These are phyloP conservation scores for Pezizomycotina sp. DNA, from an alignment of 2,329 filamentous ascomycete genomes.

Conservation along the genomic window DNA sequence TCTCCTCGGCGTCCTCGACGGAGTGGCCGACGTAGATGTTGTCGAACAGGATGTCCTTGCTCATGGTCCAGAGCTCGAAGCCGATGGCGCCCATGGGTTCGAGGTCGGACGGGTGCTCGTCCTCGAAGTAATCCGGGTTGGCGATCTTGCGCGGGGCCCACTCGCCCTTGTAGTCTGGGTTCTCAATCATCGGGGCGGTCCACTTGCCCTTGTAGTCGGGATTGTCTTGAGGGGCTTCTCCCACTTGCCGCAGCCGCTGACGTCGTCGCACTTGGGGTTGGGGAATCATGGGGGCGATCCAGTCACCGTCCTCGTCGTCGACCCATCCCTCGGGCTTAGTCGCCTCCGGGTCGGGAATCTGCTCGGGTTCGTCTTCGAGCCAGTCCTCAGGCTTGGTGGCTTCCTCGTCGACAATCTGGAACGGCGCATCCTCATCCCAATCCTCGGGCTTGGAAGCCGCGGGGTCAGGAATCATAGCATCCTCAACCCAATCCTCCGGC, in stretches of 20 bases:
- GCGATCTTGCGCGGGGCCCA: constrained; percentile 93
- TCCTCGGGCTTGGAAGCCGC: constrained; percentile 93
- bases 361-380: constrained; percentile 75
- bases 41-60: constrained; percentile 95
- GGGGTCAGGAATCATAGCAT: constrained; percentile 77
- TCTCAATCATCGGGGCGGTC: constrained; percentile 81
- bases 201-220: constrained; percentile 98
- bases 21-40: constrained; percentile 99
- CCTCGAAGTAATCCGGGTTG: constrained; percentile 93
- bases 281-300: constrained; percentile 71
- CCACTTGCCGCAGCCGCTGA: constrained; percentile 88
- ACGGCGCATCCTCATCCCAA: constrained; percentile 97
- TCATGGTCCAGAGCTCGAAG: constrained; percentile 99
- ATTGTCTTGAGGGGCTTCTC: constrained; percentile 82
- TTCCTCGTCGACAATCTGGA: constrained; percentile 85
- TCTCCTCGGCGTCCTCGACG: constrained; percentile 72
- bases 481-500: constrained; percentile 90
- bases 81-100: constrained; percentile 97
- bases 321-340: constrained; percentile 99
- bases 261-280: constrained; percentile 94
- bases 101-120: constrained; percentile 90
- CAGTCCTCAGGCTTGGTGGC: constrained; percentile 87
- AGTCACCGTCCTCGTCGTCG: constrained; percentile 98
- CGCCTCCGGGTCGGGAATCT: constrained; percentile 79
- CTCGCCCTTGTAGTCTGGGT: constrained; percentile 91